phyloP scores from a whole-genome alignment of 352 stramenopile genomes.

The Thalassiosira exigua region DNA sequence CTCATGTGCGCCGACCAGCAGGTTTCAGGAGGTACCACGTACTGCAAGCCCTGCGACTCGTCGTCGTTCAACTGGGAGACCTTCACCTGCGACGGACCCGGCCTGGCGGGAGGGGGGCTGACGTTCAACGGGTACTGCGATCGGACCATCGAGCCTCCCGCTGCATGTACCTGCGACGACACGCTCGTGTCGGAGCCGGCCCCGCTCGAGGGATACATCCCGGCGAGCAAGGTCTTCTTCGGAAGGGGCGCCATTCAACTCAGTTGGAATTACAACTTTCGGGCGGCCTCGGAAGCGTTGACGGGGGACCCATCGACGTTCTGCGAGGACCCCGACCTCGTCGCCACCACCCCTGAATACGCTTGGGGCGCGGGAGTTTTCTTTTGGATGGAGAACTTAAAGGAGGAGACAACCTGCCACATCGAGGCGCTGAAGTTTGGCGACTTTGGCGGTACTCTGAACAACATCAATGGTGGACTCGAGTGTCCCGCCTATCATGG shows the following conservation, averaged over 20 bases:
- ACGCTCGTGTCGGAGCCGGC: constrained; percentile 17
- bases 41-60: constrained; percentile 55
- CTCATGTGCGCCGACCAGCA: constrained; percentile 59
- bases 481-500: constrained; percentile 61
- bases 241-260: constrained; percentile 38
- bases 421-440: constrained; percentile 32
- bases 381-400: constrained; percentile 66
- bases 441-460: constrained; percentile 40
- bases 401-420: constrained; percentile 65
- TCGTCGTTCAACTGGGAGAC: constrained; percentile 60
- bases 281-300: constrained; percentile 51
- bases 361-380: constrained; percentile 34
- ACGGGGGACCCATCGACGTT: constrained; percentile 55
- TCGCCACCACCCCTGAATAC: constrained; percentile 55
- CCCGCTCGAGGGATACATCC: constrained; percentile 53
- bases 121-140: constrained; percentile 65
- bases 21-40: constrained; percentile 34
- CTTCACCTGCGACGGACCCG: constrained; percentile 45
- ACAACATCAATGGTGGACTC: constrained; percentile 60
- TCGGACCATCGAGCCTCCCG: constrained; percentile 40
- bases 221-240: constrained; percentile 53
- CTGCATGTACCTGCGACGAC: constrained; percentile 48
- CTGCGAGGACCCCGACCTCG: constrained; percentile 59
- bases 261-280: constrained; percentile 59
- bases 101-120: constrained; percentile 47